Base-by-base conservation (phyloP, 352 stramenopile genomes). In the Globisporangium carolinianum region DNA sequence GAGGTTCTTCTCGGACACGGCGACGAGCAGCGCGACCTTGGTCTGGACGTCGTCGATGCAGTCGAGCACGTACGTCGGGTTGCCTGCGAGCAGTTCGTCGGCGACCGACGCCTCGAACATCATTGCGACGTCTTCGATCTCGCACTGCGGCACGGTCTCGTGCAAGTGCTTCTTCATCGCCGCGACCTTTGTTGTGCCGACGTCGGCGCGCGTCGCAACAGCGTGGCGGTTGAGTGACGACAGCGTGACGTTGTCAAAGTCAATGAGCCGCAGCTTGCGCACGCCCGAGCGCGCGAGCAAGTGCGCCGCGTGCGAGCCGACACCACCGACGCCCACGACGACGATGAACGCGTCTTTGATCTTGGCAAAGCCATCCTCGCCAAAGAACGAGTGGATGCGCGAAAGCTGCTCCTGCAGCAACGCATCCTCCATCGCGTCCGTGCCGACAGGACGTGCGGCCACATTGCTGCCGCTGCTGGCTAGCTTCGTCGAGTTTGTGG, bases 191-290 rank as follows among this genome's bases (percentile, higher is more conserved):
- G 96, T 80, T 18, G 84, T 87, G 17, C 97, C 97, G 15, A 99
- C 97, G 71, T 99, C 97, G 12, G 78, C 76, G 41, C 98, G 84
- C 14, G 91, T 98, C 17, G 96, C 97, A 58, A 98, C 92, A 0
- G 97, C 97, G 76, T 99, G 97, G 58, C 97, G 92, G 84, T 99
- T 99, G 42, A 99, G 79, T 52, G 93, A 99, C 49, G 95, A 99
- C 50, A 99, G 74, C 37, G 97, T 99, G 11, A 99, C 96, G 68
- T 99, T 98, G 72, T 99, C 97, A 87, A 99, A 99, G 79, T 99
- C 97, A 32, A 99, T 89, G 37, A 99, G 75, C n/a, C 96, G 83
- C 51, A 99, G 64, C 47, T 89, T 84, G 47, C 86, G 74, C 3
- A 99, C 94, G 15, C 97, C 97, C 15, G 94, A 97, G 53, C 97